Conservation (phyloP, 768 basidiomycete species). For the Lactarius trivialis region DNA sequence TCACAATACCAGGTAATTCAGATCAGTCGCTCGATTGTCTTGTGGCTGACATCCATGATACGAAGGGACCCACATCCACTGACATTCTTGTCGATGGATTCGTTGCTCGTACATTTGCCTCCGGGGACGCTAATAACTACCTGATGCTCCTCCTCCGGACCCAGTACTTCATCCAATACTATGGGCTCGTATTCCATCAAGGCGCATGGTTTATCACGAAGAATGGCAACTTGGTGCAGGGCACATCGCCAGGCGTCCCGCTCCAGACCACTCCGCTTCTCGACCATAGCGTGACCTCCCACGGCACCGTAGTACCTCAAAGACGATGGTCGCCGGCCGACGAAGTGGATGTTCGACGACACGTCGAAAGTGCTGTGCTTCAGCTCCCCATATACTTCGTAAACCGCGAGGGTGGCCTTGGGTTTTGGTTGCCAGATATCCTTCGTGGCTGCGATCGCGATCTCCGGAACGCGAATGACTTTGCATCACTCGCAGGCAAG, state of each 20-base stretch:
- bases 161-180: not conserved
- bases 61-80: not conserved
- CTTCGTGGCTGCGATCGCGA: constrained; percentile 7
- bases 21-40: too few species aligned
- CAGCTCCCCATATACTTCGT: constrained; percentile 9
- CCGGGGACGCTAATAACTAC: not conserved
- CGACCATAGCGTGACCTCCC: not conserved
- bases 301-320: constrained; percentile 8
- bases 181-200: not conserved
- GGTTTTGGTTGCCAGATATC: constrained; percentile 7
- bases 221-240: not conserved
- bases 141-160: constrained; percentile 1
- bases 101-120: not conserved
- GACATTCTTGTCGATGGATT: constrained; percentile 7
- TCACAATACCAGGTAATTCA: too few species aligned
- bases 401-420: not conserved
- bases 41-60: not conserved
- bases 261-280: not conserved
- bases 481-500: not conserved
- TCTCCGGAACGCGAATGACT: not conserved
- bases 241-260: not conserved
- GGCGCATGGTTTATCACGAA: not conserved
- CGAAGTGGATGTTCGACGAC: constrained; percentile 7
- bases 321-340: constrained; percentile 9
- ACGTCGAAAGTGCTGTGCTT: not conserved